Percentiles rank a stretch among this genome's conserved stretches.
phyloP scores from a whole-genome alignment of 2,329 filamentous ascomycete species.

The Fusarium mangiferae region DNA sequence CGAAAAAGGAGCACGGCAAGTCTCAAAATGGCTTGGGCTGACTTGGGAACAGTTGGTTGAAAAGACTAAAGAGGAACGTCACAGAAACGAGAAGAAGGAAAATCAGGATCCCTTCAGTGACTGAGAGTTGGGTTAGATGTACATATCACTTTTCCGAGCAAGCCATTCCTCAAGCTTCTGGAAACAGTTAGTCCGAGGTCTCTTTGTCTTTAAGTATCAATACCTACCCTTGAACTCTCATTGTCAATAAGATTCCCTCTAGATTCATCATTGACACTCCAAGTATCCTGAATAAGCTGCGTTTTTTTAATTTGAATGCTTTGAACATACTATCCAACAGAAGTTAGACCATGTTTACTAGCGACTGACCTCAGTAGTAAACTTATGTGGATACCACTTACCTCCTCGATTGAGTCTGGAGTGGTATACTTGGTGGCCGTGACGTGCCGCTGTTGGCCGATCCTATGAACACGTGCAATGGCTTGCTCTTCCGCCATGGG shows the following conservation, averaged over 20 bases:
- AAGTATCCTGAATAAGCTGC: background rate
- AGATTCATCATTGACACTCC: background rate
- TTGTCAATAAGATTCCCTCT: rapidly evolving
- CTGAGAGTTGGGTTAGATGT: too few species aligned
- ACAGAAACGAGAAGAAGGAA: too few species aligned
- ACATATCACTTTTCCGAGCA: too few species aligned
- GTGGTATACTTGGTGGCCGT: background rate
- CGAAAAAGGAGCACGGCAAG: too few species aligned
- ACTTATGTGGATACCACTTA: rapidly evolving
- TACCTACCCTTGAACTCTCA: background rate
- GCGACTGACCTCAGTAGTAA: rapidly evolving
- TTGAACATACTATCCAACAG: background rate
- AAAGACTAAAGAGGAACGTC: too few species aligned
- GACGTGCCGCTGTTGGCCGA: background rate
- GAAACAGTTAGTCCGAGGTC: rapidly evolving
- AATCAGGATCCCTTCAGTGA: too few species aligned
- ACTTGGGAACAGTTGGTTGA: too few species aligned
- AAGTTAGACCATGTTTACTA: rapidly evolving
- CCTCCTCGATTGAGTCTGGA: background rate
- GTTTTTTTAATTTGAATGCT: background rate
- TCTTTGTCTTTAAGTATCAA: rapidly evolving
- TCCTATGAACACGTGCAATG: background rate
- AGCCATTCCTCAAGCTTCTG: background rate
- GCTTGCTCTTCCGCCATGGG: background rate
- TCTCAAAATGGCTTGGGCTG: too few species aligned